Base-by-base conservation (phyloP, 805 yeast genomes). In the Sugiyamaella chiloensis region DNA sequence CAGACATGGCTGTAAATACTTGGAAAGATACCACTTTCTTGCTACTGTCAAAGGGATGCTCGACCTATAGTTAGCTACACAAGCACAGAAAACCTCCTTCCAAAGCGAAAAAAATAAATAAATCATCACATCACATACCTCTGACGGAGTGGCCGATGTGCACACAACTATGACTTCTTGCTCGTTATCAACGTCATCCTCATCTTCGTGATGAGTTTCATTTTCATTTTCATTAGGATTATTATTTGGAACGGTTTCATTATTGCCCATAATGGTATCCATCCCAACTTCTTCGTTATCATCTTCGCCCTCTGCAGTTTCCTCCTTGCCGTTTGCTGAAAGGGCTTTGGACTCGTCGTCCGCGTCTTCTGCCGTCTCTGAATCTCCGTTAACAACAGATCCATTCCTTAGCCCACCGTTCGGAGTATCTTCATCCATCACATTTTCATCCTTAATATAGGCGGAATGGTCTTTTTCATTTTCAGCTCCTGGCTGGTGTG, bases 1-100 rank as follows among this genome's bases (percentile, higher is more conserved):
- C 87, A 30, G 95, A 83, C 1, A 88, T 85, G 0, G 98, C 96
- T 47, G 83, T 86, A 60, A 82, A 83, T 6, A 87, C 69, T 12
- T 83, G 80, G 72, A 82, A 91, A 17, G 80, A 73, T 42, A 79
- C 88, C 1, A 83, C 73, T 57, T 89, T 91, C 60, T 87, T 87
- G 3, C 84, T 73, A 29, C 77, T 63, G 62, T 89, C 95, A 4
- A 79, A 71, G 0, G 89, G 82, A 59, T 89, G 96, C 0, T 91
- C 85, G 35, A 85, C 88, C n/a, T n/a, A n/a, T n/a, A n/a, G n/a
- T n/a, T n/a, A n/a, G n/a, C n/a, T n/a, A n/a, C n/a, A n/a, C n/a
- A n/a, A n/a, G n/a, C n/a, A n/a, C n/a, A n/a, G n/a, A n/a, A n/a
- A n/a, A n/a, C n/a, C n/a, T n/a, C n/a, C n/a, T n/a, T n/a, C n/a